Evolutionary conservation across 306 rosid genomes (phyloP), one percentile per base, ranked within the genome.

Genomic region (Heteromeles arbutifolia): DNA sequence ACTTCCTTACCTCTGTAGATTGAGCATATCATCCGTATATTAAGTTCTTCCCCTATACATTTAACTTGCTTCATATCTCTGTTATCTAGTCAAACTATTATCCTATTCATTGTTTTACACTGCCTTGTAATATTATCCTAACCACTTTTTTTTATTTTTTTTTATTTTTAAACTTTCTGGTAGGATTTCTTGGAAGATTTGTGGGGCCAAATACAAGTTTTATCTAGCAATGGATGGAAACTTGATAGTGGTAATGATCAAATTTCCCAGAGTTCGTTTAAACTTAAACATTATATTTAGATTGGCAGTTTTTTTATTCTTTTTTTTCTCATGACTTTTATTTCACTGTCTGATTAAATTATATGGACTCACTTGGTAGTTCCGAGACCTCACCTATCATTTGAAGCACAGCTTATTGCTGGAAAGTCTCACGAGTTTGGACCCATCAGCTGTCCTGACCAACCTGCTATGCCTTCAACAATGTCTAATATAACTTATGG

Each of bases 131-230:
- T 19, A 57, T 43, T 22, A 19, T 39, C 15, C 63, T 72, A 8
- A 77, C 67, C 11, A 5, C 32, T 52, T 58, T 65, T 72, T 69
- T 11, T 26, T 34, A 0, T 7, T 37, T 1, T 37, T 1, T 29
- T 29, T 29, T 29, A 0, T 3, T 66, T 21, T 78, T 45, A 0
- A 48, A 48, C 21, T 73, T 25, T 66, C 73, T 75, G 83, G 81
- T 84, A 95, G 99, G 97, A 95, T 82, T 95, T 95, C 74, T 82
- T 95, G 87, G 99, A 95, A 83, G 99, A 95, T 85, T 84, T 95
- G 34, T 95, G 97, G 97, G 90, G 84, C 62, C 96, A 90, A 66
- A 74, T 95, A 67, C 93, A 89, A 77, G 83, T 32, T 69, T 83
- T 95, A 73, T 84, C 97, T 70, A 83, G 75, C 78, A 85, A 84